These are phyloP conservation scores for Alternaria hordeiaustralica DNA, from an alignment of 2,329 filamentous ascomycete species.

Conservation along the genomic window DNA sequence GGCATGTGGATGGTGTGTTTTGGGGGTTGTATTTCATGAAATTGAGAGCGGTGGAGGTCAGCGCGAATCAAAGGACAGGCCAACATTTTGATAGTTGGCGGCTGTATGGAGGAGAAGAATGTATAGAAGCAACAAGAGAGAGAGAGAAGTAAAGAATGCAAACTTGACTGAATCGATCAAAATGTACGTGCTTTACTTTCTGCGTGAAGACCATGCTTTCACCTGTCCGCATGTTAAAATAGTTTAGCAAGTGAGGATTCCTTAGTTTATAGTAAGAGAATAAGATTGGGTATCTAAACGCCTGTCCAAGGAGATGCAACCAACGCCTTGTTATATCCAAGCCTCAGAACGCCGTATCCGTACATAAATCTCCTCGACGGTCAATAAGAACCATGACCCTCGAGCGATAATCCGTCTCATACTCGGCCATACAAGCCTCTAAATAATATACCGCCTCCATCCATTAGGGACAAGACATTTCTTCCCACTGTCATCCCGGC, in stretches of 20 bases:
- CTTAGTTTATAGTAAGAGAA: background rate
- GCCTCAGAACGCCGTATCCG: background rate
- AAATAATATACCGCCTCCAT: slow-evolving; percentile 14
- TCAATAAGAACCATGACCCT: background rate
- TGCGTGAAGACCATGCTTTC: background rate
- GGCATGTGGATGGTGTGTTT: background rate
- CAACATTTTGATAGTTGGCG: too few species aligned
- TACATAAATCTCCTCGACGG: background rate
- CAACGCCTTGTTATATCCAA: background rate
- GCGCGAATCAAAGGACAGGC: too few species aligned
- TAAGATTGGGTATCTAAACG: background rate
- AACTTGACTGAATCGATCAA: background rate
- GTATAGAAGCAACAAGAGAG: background rate
- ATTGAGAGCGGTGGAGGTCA: background rate
- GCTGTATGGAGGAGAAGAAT: background rate
- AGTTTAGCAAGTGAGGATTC: too few species aligned
- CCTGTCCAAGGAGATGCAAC: background rate
- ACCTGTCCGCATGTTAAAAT: background rate
- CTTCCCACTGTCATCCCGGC: slow-evolving; percentile 64
- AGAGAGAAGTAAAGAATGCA: background rate
- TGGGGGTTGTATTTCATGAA: background rate
- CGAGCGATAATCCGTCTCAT: background rate
- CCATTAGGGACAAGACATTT: slow-evolving; percentile 2
- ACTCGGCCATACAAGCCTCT: background rate
- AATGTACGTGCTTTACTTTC: background rate